A percentile compares a stretch with the other conserved stretches of the same genome.
Evolutionary conservation across 2,329 filamentous ascomycete genomes (phyloP).

Genomic region (Neopestalotiopsis clavispora): DNA sequence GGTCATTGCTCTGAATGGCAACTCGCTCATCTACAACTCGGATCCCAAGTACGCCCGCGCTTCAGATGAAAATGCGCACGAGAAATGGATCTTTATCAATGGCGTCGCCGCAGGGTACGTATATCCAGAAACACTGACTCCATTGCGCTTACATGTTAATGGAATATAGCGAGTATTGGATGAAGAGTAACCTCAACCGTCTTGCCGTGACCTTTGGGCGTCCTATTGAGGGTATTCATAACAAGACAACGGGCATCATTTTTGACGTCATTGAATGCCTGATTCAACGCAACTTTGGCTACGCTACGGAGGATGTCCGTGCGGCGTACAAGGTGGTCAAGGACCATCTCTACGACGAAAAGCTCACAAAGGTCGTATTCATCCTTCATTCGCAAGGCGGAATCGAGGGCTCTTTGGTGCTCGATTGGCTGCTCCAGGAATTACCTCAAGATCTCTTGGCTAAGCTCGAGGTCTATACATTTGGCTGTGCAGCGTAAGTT

Average conservation of each 20-base stretch:
- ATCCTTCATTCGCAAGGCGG: conserved; percentile 80
- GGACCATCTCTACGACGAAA: conserved; percentile 63
- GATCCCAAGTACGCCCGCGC: conserved; percentile 56
- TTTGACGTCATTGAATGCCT: conserved; percentile 81
- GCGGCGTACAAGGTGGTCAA: conserved; percentile 67
- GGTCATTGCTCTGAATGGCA: conserved; percentile 59
- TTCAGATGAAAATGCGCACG: conserved; percentile 57
- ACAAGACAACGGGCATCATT: conserved; percentile 73
- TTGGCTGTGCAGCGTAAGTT: conserved; percentile 68
- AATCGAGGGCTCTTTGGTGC: conserved; percentile 72
- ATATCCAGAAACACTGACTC: neutral
- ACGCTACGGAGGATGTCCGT: conserved; percentile 71
- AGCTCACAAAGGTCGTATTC: conserved; percentile 72
- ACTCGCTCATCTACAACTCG: conserved; percentile 52
- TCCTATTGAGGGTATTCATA: conserved; percentile 75
- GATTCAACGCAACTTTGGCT: conserved; percentile 75
- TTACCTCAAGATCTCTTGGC: conserved; percentile 67
- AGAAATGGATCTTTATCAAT: conserved; percentile 83
- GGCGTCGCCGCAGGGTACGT: conserved; percentile 68
- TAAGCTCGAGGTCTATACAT: conserved; percentile 79
- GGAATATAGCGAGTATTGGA: conserved; percentile 61
- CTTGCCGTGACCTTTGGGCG: conserved; percentile 75
- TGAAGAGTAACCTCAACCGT: conserved; percentile 73
- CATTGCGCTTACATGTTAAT: neutral
- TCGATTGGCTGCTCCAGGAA: conserved; percentile 80